Percentiles rank a stretch among this genome's conserved stretches.
phyloP scores from a whole-genome alignment of 768 basidiomycete genomes.

The Amyloporia xantha region DNA sequence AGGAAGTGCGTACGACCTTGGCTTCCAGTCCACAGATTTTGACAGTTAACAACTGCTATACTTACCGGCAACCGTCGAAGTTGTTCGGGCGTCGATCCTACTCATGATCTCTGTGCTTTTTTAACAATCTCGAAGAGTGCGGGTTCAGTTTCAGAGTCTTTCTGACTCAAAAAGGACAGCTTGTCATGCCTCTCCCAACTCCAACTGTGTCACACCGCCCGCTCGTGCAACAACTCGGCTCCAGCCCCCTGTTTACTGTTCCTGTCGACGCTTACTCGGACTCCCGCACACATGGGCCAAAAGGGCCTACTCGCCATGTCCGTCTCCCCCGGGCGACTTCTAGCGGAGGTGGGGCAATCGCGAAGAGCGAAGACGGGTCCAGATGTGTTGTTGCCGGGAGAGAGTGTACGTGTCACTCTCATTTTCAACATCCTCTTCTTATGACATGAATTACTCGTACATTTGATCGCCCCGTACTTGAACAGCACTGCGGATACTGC shows the following conservation, averaged over 20 bases:
- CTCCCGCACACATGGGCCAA: slow-evolving; percentile 36
- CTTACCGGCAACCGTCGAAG: too few relatives aligned
- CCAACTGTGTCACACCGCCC: slow-evolving; percentile 1
- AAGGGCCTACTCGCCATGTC: slow-evolving; percentile 44
- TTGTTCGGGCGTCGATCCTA: too few relatives aligned
- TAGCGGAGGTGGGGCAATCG: slow-evolving; percentile 59
- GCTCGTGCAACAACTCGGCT: slow-evolving; percentile 1
- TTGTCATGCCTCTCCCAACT: background rate
- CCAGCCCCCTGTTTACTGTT: background rate
- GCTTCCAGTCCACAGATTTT: too few relatives aligned
- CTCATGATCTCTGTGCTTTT: too few relatives aligned
- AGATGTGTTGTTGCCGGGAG: slow-evolving; percentile 72
- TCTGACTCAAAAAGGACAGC: too few relatives aligned
- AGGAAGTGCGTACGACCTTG: too few relatives aligned
- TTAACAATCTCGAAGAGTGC: too few relatives aligned
- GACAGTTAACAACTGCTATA: too few relatives aligned
- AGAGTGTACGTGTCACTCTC: slow-evolving; percentile 47
- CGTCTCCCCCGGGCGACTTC: slow-evolving; percentile 54
- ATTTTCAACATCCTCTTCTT: background rate
- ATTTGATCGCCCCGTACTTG: slow-evolving; percentile 29
- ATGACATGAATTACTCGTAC: slow-evolving; percentile 4
- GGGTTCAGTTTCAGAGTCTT: too few relatives aligned
- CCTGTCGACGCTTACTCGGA: slow-evolving; percentile 32
- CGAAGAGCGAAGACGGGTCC: slow-evolving; percentile 58
- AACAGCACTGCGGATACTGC: slow-evolving; percentile 32